Conservation (phyloP, 1,139 yeast species). For the Sugiyamaella pinicola region DNA sequence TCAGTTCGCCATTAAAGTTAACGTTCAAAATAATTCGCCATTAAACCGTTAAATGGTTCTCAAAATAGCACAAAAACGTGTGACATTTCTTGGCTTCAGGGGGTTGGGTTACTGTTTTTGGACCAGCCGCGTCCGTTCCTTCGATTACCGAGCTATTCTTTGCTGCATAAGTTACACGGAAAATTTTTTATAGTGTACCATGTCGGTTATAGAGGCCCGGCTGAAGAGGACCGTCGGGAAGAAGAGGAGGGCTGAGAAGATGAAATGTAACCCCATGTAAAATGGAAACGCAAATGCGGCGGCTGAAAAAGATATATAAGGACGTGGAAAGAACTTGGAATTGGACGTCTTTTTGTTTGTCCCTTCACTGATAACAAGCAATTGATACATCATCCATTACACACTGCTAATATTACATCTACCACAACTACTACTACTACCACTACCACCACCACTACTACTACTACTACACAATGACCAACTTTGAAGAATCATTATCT, state of each 20-base stretch:
- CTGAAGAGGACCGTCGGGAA: neutral
- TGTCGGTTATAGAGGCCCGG: neutral
- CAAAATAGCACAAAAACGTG: neutral
- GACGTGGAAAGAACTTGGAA: neutral
- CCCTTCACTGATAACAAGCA: too few species aligned
- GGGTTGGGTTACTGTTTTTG: neutral
- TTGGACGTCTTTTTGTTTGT: too few species aligned
- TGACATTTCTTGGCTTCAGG: neutral
- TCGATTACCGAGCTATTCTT: constrained; percentile 1
- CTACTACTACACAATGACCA: constrained; percentile 2
- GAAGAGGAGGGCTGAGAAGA: too few species aligned
- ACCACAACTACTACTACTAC: too few species aligned
- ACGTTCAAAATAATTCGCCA: neutral
- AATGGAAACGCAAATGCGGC: too few species aligned
- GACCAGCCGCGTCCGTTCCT: constrained; percentile 5
- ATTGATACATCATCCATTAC: neutral
- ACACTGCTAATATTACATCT: neutral
- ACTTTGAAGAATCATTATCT: constrained; percentile 13
- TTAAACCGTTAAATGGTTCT: neutral
- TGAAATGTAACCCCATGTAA: too few species aligned
- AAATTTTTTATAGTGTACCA: too few species aligned
- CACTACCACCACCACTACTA: neutral
- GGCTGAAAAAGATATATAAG: neutral
- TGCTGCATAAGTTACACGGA: too few species aligned
- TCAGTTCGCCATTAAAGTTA: neutral